Base-by-base conservation (phyloP, 495 filamentous ascomycete genomes). In the Talaromyces proteolyticus region DNA sequence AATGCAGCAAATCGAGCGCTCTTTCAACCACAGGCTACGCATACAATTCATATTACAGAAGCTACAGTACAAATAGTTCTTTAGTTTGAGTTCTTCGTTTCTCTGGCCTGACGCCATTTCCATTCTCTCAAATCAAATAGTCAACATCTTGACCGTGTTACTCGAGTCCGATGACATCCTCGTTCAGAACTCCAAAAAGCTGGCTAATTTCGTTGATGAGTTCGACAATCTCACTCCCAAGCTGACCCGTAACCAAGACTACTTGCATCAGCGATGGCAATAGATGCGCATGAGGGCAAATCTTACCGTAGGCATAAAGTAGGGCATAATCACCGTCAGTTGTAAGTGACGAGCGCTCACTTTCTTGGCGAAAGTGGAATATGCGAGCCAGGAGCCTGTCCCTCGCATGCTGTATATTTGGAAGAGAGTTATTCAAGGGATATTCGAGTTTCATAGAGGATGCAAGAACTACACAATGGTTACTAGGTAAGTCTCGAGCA, bases 371-470 rank as follows among this genome's bases (percentile, higher is more conserved):
- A 65, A 91, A 96, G 54, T 82, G 81, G 53, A 90, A 95, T 34
- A 96, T 85, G 66, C 89, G 92, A 10, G 89, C 88, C n/a, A 98
- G 74, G 38, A 97, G 65, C 48, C 89, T 73, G 59, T 97, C 92
- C 23, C 93, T 72, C 19, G 83, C 80, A 62, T 89, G 81, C 19
- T 86, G 78, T 20, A 91, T 85, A 53, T 82, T 92, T 4, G 93
- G 93, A 11, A 97, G 67, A 19, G 85, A 86, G 56, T 94, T 89
- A 20, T 86, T 94, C 36, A 98, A 70, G 0, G 93, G 92, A 54
- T 95, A 96, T 60, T 94, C 91, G 1, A 97, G 77, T 70, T 93
- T 93, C 64, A 97, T 80, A 1, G 88, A 93, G 1, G 87, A 91
- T 1, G 92, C 93, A 53, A 98, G 79, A 2, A 96, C 91, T 86